A percentile compares a stretch with the other conserved stretches of the same genome.
Conservation (phyloP, 2,329 filamentous ascomycete genomes). For the Reticulascus tulasneorum region DNA sequence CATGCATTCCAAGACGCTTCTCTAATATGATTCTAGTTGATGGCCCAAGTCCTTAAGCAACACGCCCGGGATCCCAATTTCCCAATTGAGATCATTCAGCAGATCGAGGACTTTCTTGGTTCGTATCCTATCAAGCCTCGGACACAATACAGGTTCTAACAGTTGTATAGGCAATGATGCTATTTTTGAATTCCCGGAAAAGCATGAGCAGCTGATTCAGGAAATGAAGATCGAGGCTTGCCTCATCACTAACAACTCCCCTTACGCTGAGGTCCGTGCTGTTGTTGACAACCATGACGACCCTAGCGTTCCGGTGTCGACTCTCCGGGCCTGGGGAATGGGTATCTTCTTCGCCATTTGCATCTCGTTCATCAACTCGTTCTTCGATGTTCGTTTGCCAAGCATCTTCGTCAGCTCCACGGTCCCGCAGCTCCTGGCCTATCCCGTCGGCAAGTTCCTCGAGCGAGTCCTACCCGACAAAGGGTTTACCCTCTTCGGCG, state of each 20-base stretch:
- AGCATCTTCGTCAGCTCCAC: conserved; percentile 31
- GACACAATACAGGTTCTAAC: not conserved
- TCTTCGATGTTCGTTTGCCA: conserved; percentile 33
- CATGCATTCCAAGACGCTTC: not conserved
- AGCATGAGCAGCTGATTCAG: conserved; percentile 25
- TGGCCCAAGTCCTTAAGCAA: conserved; percentile 33
- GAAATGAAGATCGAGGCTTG: conserved; percentile 30
- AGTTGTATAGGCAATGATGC: conserved; percentile 25
- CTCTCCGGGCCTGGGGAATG: conserved; percentile 30
- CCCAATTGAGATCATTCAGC: conserved; percentile 31
- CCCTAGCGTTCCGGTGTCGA: conserved; percentile 28
- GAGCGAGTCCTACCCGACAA: conserved; percentile 28
- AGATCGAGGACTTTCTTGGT: conserved; percentile 33
- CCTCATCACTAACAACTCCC: conserved; percentile 26
- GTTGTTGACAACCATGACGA: conserved; percentile 37
- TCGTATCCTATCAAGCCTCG: conserved; percentile 1
- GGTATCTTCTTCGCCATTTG: conserved; percentile 28
- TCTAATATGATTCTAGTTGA: conserved; percentile 21
- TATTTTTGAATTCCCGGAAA: conserved; percentile 30
- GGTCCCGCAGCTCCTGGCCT: conserved; percentile 33
- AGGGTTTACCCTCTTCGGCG: conserved; percentile 25
- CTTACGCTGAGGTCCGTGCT: conserved; percentile 32
- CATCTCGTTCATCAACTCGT: conserved; percentile 29
- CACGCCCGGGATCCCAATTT: conserved; percentile 43
- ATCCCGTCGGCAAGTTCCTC: conserved; percentile 30